Conservation (phyloP, 2,329 filamentous ascomycete genomes). For the Diaporthe helianthi region DNA sequence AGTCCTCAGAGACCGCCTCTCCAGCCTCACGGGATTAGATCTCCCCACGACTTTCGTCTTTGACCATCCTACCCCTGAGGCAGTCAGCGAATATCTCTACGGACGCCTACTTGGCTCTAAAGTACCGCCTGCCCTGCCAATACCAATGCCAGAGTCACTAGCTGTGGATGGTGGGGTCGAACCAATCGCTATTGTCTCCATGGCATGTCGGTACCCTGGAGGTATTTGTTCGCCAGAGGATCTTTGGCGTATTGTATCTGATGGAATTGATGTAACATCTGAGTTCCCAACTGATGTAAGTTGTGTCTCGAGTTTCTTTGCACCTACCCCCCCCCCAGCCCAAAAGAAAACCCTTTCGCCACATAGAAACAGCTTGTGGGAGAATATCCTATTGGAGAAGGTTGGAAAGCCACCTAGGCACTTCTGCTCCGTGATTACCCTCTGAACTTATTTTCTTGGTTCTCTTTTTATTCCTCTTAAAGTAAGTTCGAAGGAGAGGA, state of each 20-base stretch:
- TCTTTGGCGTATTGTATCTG: constrained; percentile 12
- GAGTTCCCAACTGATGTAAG: constrained; percentile 19
- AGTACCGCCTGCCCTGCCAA: background rate
- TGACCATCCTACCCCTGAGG: constrained; percentile 12
- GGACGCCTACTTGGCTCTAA: background rate
- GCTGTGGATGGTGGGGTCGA: background rate
- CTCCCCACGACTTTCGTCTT: constrained; percentile 12
- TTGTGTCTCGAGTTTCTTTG: background rate
- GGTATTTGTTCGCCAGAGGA: constrained; percentile 24
- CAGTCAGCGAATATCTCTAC: background rate
- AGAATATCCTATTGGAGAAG: no score
- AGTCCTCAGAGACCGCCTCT: constrained; percentile 13
- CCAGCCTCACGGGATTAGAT: constrained; percentile 10
- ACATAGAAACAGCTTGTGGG: background rate
- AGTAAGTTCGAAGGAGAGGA: no score
- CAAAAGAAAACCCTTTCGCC: no score
- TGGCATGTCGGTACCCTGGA: constrained; percentile 27
- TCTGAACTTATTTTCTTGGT: no score
- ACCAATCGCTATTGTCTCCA: constrained; percentile 22
- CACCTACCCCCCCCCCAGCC: no score
- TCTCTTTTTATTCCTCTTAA: no score
- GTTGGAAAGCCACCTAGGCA: no score
- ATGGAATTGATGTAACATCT: constrained; percentile 18
- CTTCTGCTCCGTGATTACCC: no score
- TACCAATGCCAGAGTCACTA: no score